Evolutionary conservation across 495 filamentous ascomycete genomes (phyloP), one percentile per base, ranked within the genome.

Genomic region (Poronia punctata): DNA sequence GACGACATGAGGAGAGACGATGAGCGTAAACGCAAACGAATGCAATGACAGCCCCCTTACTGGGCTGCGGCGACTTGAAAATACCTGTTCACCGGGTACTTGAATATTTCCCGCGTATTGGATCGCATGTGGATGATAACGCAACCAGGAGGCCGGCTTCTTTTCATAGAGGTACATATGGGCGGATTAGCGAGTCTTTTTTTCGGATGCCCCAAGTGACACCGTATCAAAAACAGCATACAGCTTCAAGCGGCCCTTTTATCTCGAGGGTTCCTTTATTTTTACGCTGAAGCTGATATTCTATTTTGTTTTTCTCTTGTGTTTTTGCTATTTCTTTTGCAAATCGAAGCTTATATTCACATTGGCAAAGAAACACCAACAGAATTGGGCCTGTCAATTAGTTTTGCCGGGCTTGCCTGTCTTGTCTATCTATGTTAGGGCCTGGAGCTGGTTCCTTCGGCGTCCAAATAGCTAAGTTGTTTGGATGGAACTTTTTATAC

Each of bases 11-110:
- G 68, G 20, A 67, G 64, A 16, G 68, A 72, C 11, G 67, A 71
- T 2, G 86, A 90, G 55, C 71, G 86, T 40, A 93, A 93, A 61
- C 74, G 86, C 40, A 93, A 89, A 63, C 75, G 86, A 47, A 57
- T 88, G 44, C 59, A 64, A 47, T 72, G 45, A 62, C 39, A 39
- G 28, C 22, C 17, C 30, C 29, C 25, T 20, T 10, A 23, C n/a
- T n/a, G n/a, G 7, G 9, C 20, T n/a, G 22, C 33, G 7, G 18
- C 29, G 19, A 23, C 24, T 32, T 35, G 25, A 29, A 38, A 14
- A 37, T 34, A 18, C 18, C 20, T 5, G 15, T n/a, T 25, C 19
- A 24, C 19, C 6, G 24, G 24, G 26, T 35, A n/a, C 26, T 27
- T 25, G n/a, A 16, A 6, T 23, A 35, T 20, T 36, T 41, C 43